phyloP scores from a whole-genome alignment of 352 stramenopile genomes.

The Phytophthora crassamura region DNA sequence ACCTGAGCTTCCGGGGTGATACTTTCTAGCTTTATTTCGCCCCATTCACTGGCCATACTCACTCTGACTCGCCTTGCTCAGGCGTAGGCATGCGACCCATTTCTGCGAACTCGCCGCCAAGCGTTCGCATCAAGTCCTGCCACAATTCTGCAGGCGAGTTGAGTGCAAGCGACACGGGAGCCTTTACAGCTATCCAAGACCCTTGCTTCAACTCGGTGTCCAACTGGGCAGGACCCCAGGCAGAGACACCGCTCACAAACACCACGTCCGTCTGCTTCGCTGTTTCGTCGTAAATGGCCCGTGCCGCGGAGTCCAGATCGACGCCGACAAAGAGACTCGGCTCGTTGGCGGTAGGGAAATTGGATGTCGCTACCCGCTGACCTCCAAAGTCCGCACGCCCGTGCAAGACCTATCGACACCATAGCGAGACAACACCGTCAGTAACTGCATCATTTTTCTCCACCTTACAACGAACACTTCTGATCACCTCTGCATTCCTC shows the following conservation, averaged over 20 bases:
- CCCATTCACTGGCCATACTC: constrained; percentile 8
- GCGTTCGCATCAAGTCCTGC: constrained; percentile 66
- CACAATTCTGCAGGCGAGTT: constrained; percentile 74
- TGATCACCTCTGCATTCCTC: constrained; percentile 61
- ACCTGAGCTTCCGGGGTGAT: constrained; percentile 6
- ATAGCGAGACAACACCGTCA: neutral
- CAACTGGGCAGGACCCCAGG: constrained; percentile 74
- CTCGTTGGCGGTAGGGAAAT: constrained; percentile 51
- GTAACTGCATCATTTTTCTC: neutral
- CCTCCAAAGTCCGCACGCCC: constrained; percentile 67
- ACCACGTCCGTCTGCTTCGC: constrained; percentile 69
- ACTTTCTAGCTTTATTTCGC: constrained; percentile 30
- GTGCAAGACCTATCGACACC: constrained; percentile 74
- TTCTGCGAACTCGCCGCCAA: constrained; percentile 78
- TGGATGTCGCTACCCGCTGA: constrained; percentile 49
- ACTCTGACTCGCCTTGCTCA: constrained; percentile 42
- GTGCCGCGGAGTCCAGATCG: constrained; percentile 69
- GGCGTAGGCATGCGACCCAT: constrained; percentile 75
- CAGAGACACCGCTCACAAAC: constrained; percentile 81
- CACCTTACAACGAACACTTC: neutral
- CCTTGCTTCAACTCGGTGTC: constrained; percentile 74
- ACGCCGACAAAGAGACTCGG: constrained; percentile 71
- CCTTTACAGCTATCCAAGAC: constrained; percentile 79
- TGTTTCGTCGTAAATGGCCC: constrained; percentile 57
- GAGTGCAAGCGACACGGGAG: constrained; percentile 72